Evolutionary conservation across 306 rosid genomes (phyloP).

Genomic region (Canavalia gladiata): DNA sequence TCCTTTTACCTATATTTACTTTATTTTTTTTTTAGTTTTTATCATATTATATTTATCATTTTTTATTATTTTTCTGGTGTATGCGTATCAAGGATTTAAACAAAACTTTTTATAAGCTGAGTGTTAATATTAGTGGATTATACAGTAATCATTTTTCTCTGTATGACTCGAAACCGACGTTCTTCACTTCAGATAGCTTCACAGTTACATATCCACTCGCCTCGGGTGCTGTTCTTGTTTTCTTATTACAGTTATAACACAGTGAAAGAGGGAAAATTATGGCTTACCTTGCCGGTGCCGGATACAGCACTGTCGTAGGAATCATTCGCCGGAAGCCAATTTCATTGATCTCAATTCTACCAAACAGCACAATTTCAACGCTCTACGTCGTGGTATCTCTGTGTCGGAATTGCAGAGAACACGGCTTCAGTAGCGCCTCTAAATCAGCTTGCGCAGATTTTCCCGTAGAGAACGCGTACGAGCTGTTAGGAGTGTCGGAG

Average conservation of each 20-base stretch:
- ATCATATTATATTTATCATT: too few relatives aligned
- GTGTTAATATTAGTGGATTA: too few relatives aligned
- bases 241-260: not conserved
- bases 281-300: conserved; percentile 47
- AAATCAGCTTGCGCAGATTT: conserved; percentile 64
- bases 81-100: too few relatives aligned
- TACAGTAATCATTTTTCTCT: too few relatives aligned
- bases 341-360: conserved; percentile 24
- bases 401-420: conserved; percentile 47
- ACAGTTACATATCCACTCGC: not conserved
- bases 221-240: not conserved
- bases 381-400: conserved; percentile 41
- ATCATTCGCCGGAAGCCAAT: conserved; percentile 45
- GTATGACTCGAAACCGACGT: not conserved
- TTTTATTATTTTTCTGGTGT: too few relatives aligned
- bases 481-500: conserved; percentile 77
- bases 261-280: conserved; percentile 7
- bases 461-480: conserved; percentile 75
- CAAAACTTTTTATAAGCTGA: too few relatives aligned
- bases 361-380: conserved; percentile 35
- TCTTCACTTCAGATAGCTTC: not conserved
- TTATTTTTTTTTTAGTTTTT: too few relatives aligned
- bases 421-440: conserved; percentile 59
- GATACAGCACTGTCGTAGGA: conserved; percentile 22
- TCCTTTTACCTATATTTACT: too few relatives aligned